Evolutionary conservation across 2,329 filamentous ascomycete species (phyloP).

Genomic region (Colletotrichum scovillei): DNA sequence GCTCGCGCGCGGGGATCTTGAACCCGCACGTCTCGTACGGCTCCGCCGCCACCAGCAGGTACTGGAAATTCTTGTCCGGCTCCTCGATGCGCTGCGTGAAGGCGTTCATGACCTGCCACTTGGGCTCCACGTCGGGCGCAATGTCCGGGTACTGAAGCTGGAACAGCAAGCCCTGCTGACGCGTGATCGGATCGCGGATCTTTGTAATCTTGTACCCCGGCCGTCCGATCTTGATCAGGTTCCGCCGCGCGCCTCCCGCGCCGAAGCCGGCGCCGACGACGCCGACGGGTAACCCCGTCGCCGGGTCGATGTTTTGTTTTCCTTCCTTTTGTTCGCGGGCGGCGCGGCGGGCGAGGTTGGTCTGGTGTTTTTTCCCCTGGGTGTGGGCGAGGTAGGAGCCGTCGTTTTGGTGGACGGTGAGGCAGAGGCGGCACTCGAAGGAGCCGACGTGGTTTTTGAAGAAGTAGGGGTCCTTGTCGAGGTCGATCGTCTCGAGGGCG

Average conservation of each 20-base stretch:
- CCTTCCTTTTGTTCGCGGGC: conserved; percentile 96
- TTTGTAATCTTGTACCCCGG: conserved; percentile 99
- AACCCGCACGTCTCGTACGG: conserved; percentile 98
- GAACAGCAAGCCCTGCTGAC: conserved; percentile 92
- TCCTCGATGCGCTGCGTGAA: conserved; percentile 97
- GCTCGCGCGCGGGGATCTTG: conserved; percentile 92
- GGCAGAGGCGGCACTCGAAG: conserved; percentile 96
- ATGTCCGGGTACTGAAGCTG: conserved; percentile 97
- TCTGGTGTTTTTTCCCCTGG: conserved; percentile 98
- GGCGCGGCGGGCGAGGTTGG: conserved; percentile 93
- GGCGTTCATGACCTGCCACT: conserved; percentile 96
- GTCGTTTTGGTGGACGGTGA: conserved; percentile 99
- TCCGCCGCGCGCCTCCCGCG: conserved; percentile 72
- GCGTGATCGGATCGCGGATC: conserved; percentile 86
- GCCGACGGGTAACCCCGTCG: conserved; percentile 78
- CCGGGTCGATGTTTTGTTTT: conserved; percentile 73
- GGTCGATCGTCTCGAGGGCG: conserved; percentile 97
- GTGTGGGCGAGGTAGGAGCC: conserved; percentile 98
- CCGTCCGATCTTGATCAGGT: conserved; percentile 92
- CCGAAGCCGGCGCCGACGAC: conserved; percentile 78
- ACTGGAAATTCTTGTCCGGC: conserved; percentile 94
- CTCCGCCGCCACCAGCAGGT: conserved; percentile 93
- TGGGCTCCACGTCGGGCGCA: conserved; percentile 77
- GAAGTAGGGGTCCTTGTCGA: conserved; percentile 99
- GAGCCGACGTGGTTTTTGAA: conserved; percentile 99